phyloP scores from a whole-genome alignment of 805 yeast species.

The Teunomyces funiuensis region DNA sequence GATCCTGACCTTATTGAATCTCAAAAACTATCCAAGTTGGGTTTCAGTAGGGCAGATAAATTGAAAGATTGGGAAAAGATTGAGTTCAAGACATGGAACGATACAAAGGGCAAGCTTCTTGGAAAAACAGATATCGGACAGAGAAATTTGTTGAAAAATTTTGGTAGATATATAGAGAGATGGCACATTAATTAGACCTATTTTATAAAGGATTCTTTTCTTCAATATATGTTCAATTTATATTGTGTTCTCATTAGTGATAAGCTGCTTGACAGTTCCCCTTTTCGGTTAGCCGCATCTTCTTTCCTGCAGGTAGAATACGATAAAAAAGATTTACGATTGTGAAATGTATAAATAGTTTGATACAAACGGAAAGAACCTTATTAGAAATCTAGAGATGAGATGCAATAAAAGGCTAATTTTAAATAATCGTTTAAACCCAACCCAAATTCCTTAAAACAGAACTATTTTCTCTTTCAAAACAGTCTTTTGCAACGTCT shows the following conservation, averaged over 20 bases:
- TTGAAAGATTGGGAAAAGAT: constrained; percentile 13
- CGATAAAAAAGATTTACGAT: too few species aligned
- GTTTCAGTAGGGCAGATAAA: constrained; percentile 10
- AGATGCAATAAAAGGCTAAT: too few species aligned
- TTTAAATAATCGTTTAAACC: too few species aligned
- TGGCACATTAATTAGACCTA: constrained; percentile 7
- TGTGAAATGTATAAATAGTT: too few species aligned
- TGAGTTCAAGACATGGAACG: constrained; percentile 10
- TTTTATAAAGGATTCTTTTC: neutral
- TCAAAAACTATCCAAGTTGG: constrained; percentile 22
- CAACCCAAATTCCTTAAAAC: too few species aligned
- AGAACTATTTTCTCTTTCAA: too few species aligned
- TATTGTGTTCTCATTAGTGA: neutral
- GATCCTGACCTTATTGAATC: constrained; percentile 28
- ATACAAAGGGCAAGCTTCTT: constrained; percentile 11
- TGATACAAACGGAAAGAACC: too few species aligned
- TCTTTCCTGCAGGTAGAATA: too few species aligned
- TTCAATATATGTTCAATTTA: neutral
- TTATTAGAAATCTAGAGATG: too few species aligned
- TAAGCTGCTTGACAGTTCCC: too few species aligned
- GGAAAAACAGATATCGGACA: constrained; percentile 7
- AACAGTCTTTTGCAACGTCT: too few species aligned
- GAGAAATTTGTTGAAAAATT: constrained; percentile 10
- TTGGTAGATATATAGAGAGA: constrained; percentile 12
- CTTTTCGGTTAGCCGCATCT: too few species aligned